Evolutionary conservation across 176 grass and related monocot genomes (phyloP), one percentile per base, ranked within the genome.

Genomic region (Aegilops sharonensis): DNA sequence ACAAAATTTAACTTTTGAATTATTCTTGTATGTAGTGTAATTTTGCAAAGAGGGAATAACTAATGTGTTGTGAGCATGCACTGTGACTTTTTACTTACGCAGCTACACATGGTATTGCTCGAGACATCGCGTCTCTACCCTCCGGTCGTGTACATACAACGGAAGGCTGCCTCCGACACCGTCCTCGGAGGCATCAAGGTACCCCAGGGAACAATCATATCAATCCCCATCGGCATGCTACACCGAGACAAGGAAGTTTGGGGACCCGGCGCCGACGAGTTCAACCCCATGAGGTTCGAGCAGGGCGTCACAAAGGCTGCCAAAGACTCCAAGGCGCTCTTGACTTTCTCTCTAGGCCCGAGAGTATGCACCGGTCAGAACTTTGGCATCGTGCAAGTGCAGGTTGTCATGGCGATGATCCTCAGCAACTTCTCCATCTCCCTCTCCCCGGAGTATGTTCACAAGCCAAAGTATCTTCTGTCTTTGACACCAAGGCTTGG

Each of bases 211-310:
- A 84, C 76, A 0, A 11, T 25, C 18, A 40, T 92, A 29, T 39
- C 39, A 5, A 87, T 92, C n/a, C 87, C 91, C 0, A 39, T 89
- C 0, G 47, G 59, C 14, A 70, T 87, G 15, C 47, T 84, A 30
- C 91, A 93, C 1, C 80, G 86, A 3, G 86, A 85, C 77, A 89
- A 66, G 69, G 83, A 91, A 13, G 77, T 95, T 0, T 95, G 93
- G 91, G 91, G 89, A 13, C 34, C 65, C 1, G 88, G 91, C 62
- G 93, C 88, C 2, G 42, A 77, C 1, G 45, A 91, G 35, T 95
- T 93, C 88, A 91, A 95, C 72, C 93, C 93, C 15, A 17, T 78
- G 12, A 83, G 91, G 23, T 93, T 95, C 43, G 59, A 72, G 64
- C 85, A 89, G 1, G 91, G 93, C 13, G 15, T 81, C 15, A 24